Evolutionary conservation across 106 monocot genomes (phyloP).

Genomic region (Dendrobium huoshanense): DNA sequence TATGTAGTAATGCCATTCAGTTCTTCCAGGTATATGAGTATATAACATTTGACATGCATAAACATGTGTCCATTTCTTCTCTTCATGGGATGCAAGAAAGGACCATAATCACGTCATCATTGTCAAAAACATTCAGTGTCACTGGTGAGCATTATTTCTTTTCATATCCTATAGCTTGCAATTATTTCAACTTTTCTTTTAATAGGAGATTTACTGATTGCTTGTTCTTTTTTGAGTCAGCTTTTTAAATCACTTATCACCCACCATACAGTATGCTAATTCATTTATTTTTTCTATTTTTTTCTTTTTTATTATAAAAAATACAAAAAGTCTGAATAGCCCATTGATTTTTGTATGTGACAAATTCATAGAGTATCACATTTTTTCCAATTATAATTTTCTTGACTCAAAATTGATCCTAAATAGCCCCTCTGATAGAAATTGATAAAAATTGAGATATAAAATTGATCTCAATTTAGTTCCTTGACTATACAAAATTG

Average conservation of each 20-base stretch:
- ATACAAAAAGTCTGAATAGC: too few species aligned
- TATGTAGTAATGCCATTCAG: background rate
- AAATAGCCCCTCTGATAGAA: too few species aligned
- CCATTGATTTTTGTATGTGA: too few species aligned
- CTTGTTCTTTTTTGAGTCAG: background rate
- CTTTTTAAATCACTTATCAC: background rate
- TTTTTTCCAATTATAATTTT: too few species aligned
- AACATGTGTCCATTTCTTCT: conserved; percentile 66
- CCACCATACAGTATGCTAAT: background rate
- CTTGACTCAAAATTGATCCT: too few species aligned
- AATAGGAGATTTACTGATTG: background rate
- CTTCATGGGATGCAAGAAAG: conserved; percentile 84
- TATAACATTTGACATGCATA: conserved; percentile 56
- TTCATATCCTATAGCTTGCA: background rate
- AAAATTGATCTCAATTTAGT: too few species aligned
- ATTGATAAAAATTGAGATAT: too few species aligned
- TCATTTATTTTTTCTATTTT: too few species aligned
- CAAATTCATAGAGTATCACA: too few species aligned
- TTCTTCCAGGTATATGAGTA: conserved; percentile 80
- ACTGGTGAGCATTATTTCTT: conserved; percentile 44
- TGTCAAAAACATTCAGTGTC: conserved; percentile 88
- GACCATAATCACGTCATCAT: conserved; percentile 87
- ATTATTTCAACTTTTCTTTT: background rate
- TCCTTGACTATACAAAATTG: too few species aligned
- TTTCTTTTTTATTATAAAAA: too few species aligned